These are phyloP conservation scores for Penicillium paxilli DNA, from an alignment of 495 filamentous ascomycete species.

Conservation along the genomic window DNA sequence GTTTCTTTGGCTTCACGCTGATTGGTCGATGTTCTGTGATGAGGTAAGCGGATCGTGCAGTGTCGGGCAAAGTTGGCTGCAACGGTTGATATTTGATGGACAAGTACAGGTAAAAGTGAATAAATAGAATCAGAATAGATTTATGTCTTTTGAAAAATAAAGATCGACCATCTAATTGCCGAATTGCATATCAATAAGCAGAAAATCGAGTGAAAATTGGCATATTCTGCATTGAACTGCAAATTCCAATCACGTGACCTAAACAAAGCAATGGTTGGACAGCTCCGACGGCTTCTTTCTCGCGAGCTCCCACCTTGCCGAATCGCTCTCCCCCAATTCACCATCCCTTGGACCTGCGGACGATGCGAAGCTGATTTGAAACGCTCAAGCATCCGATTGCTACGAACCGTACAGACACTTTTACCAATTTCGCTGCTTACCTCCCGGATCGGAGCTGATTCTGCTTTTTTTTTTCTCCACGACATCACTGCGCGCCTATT, in stretches of 20 bases:
- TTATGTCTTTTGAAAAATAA: not conserved
- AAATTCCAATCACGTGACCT: conserved; percentile 27
- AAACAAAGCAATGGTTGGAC: conserved; percentile 30
- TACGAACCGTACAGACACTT: not conserved
- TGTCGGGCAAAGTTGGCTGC: not conserved
- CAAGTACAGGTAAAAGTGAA: not conserved
- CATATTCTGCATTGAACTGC: not conserved
- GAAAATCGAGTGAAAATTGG: not conserved
- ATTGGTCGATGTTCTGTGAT: conserved; percentile 25
- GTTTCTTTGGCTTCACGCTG: conserved; percentile 31
- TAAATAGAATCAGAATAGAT: not conserved
- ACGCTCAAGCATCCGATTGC: not conserved
- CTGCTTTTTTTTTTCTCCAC: conserved; percentile 18
- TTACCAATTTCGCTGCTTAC: not conserved
- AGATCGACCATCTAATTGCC: not conserved
- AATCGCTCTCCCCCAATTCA: conserved; percentile 14
- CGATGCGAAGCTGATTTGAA: conserved; percentile 12
- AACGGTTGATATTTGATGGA: not conserved
- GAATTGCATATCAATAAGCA: not conserved
- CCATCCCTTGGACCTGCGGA: conserved; percentile 1
- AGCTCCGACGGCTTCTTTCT: conserved; percentile 28
- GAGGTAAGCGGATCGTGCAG: conserved; percentile 14
- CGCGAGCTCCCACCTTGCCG: conserved; percentile 25
- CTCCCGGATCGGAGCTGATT: not conserved
- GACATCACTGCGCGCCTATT: conserved; percentile 18